A percentile compares a stretch with the other conserved stretches of the same genome.
phyloP scores from a whole-genome alignment of 2,329 filamentous ascomycete genomes.

The Phoma sp. region DNA sequence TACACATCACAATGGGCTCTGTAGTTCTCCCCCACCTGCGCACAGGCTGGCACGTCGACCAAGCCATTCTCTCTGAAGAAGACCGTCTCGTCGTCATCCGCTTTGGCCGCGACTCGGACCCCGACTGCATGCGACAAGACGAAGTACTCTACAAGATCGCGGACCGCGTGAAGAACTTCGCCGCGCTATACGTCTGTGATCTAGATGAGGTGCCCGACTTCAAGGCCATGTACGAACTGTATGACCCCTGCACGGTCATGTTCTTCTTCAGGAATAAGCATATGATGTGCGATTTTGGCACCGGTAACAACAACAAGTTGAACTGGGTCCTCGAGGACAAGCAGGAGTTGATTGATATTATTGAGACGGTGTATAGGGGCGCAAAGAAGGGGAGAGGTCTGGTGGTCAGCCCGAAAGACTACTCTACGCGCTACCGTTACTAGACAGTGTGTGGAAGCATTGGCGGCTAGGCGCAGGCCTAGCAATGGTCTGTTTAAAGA shows the following conservation, averaged over 20 bases:
- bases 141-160: conserved; percentile 95
- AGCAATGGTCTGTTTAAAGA: not conserved
- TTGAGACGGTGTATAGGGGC: conserved; percentile 97
- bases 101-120: conserved; percentile 86
- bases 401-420: conserved; percentile 92
- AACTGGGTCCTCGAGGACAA: conserved; percentile 98
- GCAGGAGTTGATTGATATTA: conserved; percentile 97
- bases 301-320: conserved; percentile 98
- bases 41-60: conserved; percentile 97
- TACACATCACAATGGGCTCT: conserved; percentile 69
- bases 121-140: conserved; percentile 83
- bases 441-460: conserved; percentile 41
- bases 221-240: conserved; percentile 92
- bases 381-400: conserved; percentile 97
- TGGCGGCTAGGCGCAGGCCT: not conserved
- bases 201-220: conserved; percentile 72
- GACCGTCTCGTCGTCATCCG: conserved; percentile 93
- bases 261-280: conserved; percentile 99
- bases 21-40: conserved; percentile 90
- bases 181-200: conserved; percentile 83
- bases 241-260: conserved; percentile 94
- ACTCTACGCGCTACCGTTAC: conserved; percentile 74
- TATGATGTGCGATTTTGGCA: conserved; percentile 97
- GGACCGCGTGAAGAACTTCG: conserved; percentile 91
- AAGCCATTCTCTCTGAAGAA: conserved; percentile 80